Conservation (phyloP, 2,329 filamentous ascomycete genomes). For the Knoxdaviesia capensis region DNA sequence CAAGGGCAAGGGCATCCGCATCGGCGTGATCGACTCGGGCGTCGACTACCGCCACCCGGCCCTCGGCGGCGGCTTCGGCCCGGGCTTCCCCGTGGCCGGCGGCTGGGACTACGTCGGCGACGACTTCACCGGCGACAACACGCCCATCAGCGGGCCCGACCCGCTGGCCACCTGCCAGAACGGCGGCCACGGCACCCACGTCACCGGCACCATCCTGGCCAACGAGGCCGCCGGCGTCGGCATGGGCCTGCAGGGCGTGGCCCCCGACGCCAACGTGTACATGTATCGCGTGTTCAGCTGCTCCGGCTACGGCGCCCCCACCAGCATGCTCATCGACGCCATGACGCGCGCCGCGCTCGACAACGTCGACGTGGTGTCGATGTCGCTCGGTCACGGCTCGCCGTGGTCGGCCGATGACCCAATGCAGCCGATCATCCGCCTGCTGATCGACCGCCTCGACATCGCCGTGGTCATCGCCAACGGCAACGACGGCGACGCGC, state of each 20-base stretch:
- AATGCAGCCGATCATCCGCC: no score
- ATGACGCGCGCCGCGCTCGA: constrained; percentile 10
- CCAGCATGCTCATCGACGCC: constrained; percentile 9
- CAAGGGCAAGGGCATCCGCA: constrained; percentile 27
- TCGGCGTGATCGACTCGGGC: constrained; percentile 32
- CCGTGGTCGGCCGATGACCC: no score
- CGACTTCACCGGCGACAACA: constrained; percentile 19
- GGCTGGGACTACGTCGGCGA: constrained; percentile 39
- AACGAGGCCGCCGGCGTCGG: constrained; percentile 1
- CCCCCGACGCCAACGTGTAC: constrained; percentile 7
- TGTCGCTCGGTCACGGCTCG: constrained; percentile 8
- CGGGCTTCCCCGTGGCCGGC: constrained; percentile 34
- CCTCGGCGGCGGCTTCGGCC: constrained; percentile 42
- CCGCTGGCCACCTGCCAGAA: constrained; percentile 3
- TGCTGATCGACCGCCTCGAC: no score
- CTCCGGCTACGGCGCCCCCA: constrained; percentile 1
- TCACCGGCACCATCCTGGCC: constrained; percentile 9
- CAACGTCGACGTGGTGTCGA: constrained; percentile 11
- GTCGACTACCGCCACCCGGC: constrained; percentile 42
- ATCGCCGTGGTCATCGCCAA: no score
- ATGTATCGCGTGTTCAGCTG: constrained; percentile 8
- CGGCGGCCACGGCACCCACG: constrained; percentile 16
- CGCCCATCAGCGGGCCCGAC: no score
- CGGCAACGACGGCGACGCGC: no score
- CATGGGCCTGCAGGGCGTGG: constrained; percentile 7